Percentiles rank a stretch among this genome's conserved stretches.
phyloP scores from a whole-genome alignment of 2,329 filamentous ascomycete genomes.

The Fusarium staphyleae region DNA sequence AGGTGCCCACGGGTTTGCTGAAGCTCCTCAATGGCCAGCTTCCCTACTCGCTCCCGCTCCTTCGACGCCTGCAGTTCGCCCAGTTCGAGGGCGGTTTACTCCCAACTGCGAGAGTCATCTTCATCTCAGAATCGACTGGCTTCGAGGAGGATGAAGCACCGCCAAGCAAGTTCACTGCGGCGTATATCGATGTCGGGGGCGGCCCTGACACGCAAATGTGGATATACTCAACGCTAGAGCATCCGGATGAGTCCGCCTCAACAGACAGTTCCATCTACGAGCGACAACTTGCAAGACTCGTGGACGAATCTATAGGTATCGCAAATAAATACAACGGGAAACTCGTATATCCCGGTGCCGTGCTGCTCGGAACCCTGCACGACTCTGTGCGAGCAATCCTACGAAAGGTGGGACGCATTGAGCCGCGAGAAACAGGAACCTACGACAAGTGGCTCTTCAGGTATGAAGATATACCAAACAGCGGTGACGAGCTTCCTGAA shows the following conservation, averaged over 20 bases:
- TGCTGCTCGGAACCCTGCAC: conserved; percentile 50
- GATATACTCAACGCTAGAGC: conserved; percentile 64
- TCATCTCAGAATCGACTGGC: conserved; percentile 38
- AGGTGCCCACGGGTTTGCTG: conserved; percentile 50
- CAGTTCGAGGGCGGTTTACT: conserved; percentile 52
- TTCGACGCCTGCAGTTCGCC: conserved; percentile 69
- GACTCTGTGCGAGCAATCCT: conserved; percentile 41
- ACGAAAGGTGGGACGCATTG: conserved; percentile 38
- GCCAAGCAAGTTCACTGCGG: conserved; percentile 56
- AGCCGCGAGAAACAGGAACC: conserved; percentile 38
- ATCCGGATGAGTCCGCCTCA: conserved; percentile 17
- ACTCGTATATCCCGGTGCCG: conserved; percentile 36
- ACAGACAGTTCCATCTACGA: conserved; percentile 37
- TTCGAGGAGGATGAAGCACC: neutral
- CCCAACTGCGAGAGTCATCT: conserved; percentile 53
- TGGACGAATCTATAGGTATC: conserved; percentile 43
- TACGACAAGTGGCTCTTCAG: conserved; percentile 68
- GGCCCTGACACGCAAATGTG: conserved; percentile 70
- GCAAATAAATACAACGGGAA: conserved; percentile 33
- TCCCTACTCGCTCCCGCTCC: conserved; percentile 65
- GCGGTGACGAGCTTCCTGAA: conserved; percentile 46
- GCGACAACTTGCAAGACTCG: conserved; percentile 44
- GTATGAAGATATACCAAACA: conserved; percentile 52
- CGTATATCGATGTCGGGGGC: conserved; percentile 67
- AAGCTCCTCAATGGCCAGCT: conserved; percentile 57